Evolutionary conservation across 2,329 filamentous ascomycete species (phyloP), one percentile per base, ranked within the genome.

Genomic region (Coniochaeta prunicola): DNA sequence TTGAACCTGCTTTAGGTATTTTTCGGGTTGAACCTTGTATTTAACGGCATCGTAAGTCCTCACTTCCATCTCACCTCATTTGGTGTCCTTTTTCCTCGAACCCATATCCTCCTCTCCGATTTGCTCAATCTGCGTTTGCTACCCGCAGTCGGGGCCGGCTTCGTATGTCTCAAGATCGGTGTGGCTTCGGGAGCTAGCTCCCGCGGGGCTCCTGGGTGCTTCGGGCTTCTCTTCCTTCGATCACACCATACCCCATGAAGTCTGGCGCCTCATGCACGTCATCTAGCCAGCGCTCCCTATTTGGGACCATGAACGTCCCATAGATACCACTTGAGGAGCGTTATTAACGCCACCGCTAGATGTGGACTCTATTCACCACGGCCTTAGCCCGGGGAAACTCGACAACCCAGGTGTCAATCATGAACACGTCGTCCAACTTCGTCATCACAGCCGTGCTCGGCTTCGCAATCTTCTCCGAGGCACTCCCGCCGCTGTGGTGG

Each of bases 371-470:
- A 54, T 93, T 92, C 75, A 93, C 90, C 7, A 82, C 84, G 56
- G 90, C 90, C 57, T 81, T 93, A n/a, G 85, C 89, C 0, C 80
- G 83, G 19, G 88, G 89, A 15, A 81, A 83, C 59, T 91, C 88
- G 1, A 91, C 90, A 9, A 90, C 90, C 0, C 88, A 91, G 68
- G 90, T 92, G 55, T 88, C 85, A 64, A 88, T 93, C 69, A 85
- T 93, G 71, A 93, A 93, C 72, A 92, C 90, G 2, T 90, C 88
- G 15, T 81, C 88, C 59, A 93, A 93, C 74, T 93, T 93, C 71
- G 81, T 93, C 73, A 73, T 91, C 61, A 92, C 90, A 0, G 90
- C 90, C 8, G 63, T 92, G 7, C 76, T 92, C 21, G 89, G 90
- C 28, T 77, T 83, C 56, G 71, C 83, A 59, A 84, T 93, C 64